Evolutionary conservation across 495 filamentous ascomycete genomes (phyloP).

Genomic region (Pseudoneurospora amorphoporcata): DNA sequence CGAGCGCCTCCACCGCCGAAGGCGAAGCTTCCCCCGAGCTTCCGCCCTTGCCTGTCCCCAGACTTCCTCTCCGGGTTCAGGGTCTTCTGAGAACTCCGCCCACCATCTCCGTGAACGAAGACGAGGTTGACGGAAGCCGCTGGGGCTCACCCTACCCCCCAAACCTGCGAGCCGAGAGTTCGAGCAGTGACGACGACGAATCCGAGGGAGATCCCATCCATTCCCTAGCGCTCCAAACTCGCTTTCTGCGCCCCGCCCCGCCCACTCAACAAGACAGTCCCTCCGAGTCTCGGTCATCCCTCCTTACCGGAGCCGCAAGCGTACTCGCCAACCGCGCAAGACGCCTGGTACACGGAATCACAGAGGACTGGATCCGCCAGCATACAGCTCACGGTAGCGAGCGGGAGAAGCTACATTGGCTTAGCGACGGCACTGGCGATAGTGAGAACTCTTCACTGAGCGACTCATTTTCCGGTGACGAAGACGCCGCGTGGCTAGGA

Average conservation of each 20-base stretch:
- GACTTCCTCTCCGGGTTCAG: constrained; percentile 35
- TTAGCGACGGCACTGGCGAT: constrained; percentile 62
- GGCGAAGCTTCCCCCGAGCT: constrained; percentile 43
- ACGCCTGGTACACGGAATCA: constrained; percentile 50
- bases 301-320: constrained; percentile 39
- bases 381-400: constrained; percentile 52
- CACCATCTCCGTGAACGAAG: constrained; percentile 15
- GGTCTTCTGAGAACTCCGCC: constrained; percentile 42
- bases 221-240: constrained; percentile 40
- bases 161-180: constrained; percentile 37
- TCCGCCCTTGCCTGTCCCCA: constrained; percentile 40
- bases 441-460: constrained; percentile 54
- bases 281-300: constrained; percentile 28
- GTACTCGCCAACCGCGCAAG: constrained; percentile 46
- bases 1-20: constrained; percentile 42
- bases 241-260: constrained; percentile 41
- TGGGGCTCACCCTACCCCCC: constrained; percentile 68
- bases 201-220: constrained; percentile 45
- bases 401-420: constrained; percentile 58
- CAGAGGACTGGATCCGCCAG: constrained; percentile 69
- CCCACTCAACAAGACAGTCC: constrained; percentile 23
- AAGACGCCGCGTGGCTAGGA: constrained; percentile 36
- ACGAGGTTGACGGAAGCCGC: constrained; percentile 46
- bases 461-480: constrained; percentile 37
- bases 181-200: constrained; percentile 34